Evolutionary conservation across 192 early-diverging fungal genomes (phyloP).

Genomic region (Phlyctochytrium bullatum): DNA sequence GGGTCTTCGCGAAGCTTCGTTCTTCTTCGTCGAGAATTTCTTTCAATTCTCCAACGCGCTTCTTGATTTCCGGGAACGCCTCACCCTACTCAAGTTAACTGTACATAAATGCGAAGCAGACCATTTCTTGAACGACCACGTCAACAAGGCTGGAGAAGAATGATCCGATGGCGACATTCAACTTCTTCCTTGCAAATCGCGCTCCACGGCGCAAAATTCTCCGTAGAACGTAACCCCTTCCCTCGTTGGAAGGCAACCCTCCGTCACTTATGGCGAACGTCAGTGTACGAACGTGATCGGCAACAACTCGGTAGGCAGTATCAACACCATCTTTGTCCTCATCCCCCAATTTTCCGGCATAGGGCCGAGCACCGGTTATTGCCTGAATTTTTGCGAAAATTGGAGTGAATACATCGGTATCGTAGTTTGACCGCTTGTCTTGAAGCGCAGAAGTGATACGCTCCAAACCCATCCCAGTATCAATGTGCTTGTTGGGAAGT

Average conservation of each 20-base stretch:
- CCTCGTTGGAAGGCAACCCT: slow-evolving; percentile 95
- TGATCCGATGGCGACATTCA: slow-evolving; percentile 80
- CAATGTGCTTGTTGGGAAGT: slow-evolving; percentile 95
- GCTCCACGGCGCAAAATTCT: slow-evolving; percentile 93
- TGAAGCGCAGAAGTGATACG: slow-evolving; percentile 93
- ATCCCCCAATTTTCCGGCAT: slow-evolving; percentile 81
- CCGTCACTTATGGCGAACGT: slow-evolving; percentile 97
- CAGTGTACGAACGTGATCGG: slow-evolving; percentile 95
- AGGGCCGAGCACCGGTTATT: slow-evolving; percentile 79
- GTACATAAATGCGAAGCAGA: slow-evolving; percentile 28
- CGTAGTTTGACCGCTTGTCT: slow-evolving; percentile 94
- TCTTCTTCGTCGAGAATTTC: slow-evolving; percentile 97
- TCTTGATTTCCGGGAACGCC: slow-evolving; percentile 86
- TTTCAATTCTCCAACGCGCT: slow-evolving; percentile 79
- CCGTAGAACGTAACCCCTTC: slow-evolving; percentile 96
- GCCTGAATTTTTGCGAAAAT: slow-evolving; percentile 81
- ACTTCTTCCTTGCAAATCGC: slow-evolving; percentile 90
- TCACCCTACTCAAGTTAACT: slow-evolving; percentile 53
- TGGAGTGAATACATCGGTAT: slow-evolving; percentile 89
- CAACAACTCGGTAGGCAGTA: slow-evolving; percentile 97
- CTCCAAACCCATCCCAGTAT: slow-evolving; percentile 97
- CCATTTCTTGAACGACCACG: slow-evolving; percentile 86
- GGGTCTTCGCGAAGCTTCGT: slow-evolving; percentile 87
- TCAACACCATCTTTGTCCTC: slow-evolving; percentile 94
- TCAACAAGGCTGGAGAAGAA: slow-evolving; percentile 96